phyloP scores from a whole-genome alignment of 495 filamentous ascomycete species.

The Lasiosphaeria ovina region DNA sequence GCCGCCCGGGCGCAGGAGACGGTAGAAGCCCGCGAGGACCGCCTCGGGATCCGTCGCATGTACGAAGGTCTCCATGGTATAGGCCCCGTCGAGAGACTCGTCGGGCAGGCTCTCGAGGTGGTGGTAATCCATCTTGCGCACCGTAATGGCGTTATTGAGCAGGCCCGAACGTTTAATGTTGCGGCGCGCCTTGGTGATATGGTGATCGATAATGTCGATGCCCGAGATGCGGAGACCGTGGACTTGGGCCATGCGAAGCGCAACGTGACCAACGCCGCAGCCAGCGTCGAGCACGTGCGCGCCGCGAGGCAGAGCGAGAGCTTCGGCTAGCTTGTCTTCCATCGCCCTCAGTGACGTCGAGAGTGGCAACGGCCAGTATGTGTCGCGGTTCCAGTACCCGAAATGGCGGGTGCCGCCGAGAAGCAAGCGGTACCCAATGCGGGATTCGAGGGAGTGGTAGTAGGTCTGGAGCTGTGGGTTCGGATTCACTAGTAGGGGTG shows the following conservation, averaged over 20 bases:
- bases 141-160: slow-evolving; percentile 34
- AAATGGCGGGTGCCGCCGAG: slow-evolving; percentile 53
- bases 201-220: slow-evolving; percentile 53
- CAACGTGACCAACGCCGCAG: slow-evolving; percentile 52
- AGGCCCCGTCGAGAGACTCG: slow-evolving; percentile 51
- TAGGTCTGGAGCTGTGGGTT: slow-evolving; percentile 24
- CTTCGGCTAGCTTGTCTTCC: slow-evolving; percentile 48
- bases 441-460: slow-evolving; percentile 43
- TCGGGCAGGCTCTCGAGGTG: slow-evolving; percentile 41
- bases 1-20: slow-evolving; percentile 51
- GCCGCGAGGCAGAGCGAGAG: slow-evolving; percentile 36
- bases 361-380: slow-evolving; percentile 52
- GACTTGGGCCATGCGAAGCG: slow-evolving; percentile 42
- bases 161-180: slow-evolving; percentile 42
- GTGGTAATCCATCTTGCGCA: slow-evolving; percentile 53
- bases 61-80: slow-evolving; percentile 60
- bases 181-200: slow-evolving; percentile 43
- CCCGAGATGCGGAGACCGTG: slow-evolving; percentile 42
- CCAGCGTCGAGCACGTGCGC: slow-evolving; percentile 52
- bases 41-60: slow-evolving; percentile 52
- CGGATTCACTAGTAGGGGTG: background rate
- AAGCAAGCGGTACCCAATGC: slow-evolving; percentile 49
- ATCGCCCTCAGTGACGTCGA: slow-evolving; percentile 40
- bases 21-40: slow-evolving; percentile 48
- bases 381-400: slow-evolving; percentile 47